phyloP scores from a whole-genome alignment of 2,329 filamentous ascomycete genomes.

The Didymella keratinophila region DNA sequence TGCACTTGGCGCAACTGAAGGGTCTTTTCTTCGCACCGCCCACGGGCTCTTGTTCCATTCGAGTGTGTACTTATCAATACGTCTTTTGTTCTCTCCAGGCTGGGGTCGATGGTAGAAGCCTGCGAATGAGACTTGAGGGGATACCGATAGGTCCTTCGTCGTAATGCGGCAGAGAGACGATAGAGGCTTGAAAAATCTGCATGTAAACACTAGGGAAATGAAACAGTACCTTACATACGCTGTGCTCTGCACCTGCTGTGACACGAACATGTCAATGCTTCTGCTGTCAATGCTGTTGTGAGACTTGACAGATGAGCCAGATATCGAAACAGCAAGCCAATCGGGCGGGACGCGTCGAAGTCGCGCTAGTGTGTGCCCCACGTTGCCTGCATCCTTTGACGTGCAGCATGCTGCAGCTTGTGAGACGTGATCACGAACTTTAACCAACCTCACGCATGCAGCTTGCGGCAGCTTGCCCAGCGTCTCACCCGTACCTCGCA shows the following conservation, averaged over 20 bases:
- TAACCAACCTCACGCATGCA: slow-evolving; percentile 6
- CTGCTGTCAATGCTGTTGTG: slow-evolving; percentile 13
- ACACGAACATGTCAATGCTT: slow-evolving; percentile 1
- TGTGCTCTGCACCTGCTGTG: slow-evolving; percentile 5
- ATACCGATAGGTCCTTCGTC: slow-evolving; percentile 37
- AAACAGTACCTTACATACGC: slow-evolving; percentile 29
- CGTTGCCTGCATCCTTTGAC: slow-evolving; percentile 8
- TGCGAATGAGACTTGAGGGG: slow-evolving; percentile 29
- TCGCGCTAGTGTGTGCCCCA: slow-evolving; percentile 19
- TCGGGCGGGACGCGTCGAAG: slow-evolving; percentile 14
- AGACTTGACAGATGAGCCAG: slow-evolving; percentile 10
- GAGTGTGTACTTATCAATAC: slow-evolving; percentile 25
- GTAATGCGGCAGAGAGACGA: slow-evolving; percentile 36
- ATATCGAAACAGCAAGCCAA: slow-evolving; percentile 13
- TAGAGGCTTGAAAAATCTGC: slow-evolving; percentile 33
- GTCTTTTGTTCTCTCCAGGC: slow-evolving; percentile 39
- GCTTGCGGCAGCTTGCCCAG: not conserved
- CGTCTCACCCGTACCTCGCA: not conserved
- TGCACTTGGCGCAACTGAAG: slow-evolving; percentile 16
- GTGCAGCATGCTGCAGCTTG: slow-evolving; percentile 15
- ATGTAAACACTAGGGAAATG: slow-evolving; percentile 35
- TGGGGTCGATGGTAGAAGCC: slow-evolving; percentile 27
- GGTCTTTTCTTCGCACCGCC: slow-evolving; percentile 16
- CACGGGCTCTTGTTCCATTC: slow-evolving; percentile 22
- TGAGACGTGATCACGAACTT: slow-evolving; percentile 12